These are phyloP conservation scores for Aureobasidium vineae DNA, from an alignment of 2,329 filamentous ascomycete species.

Conservation along the genomic window DNA sequence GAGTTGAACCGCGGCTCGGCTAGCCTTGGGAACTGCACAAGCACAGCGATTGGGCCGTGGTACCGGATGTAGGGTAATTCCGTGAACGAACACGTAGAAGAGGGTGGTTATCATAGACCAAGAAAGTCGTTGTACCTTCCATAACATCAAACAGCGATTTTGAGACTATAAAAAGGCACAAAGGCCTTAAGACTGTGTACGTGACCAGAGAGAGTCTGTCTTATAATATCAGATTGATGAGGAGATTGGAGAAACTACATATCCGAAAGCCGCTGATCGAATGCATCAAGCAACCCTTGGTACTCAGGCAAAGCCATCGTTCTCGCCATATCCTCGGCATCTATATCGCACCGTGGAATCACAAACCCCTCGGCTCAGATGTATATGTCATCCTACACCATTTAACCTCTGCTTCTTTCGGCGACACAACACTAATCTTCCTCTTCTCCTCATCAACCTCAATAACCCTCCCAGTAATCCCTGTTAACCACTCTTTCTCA, in stretches of 20 bases:
- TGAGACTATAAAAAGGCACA: background rate
- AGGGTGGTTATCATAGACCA: background rate
- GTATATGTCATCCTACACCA: constrained; percentile 5
- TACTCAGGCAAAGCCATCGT: too few species aligned
- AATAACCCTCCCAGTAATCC: background rate
- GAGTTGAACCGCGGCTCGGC: background rate
- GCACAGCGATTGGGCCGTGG: background rate
- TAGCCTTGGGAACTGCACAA: background rate
- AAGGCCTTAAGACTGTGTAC: background rate
- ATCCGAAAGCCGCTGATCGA: too few species aligned
- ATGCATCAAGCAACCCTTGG: too few species aligned
- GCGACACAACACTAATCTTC: background rate
- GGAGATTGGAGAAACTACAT: too few species aligned
- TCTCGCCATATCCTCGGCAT: background rate
- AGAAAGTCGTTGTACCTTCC: background rate
- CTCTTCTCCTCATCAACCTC: background rate
- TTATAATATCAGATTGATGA: too few species aligned
- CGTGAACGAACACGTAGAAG: background rate
- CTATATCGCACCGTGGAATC: background rate
- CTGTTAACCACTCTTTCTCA: background rate
- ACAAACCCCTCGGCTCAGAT: background rate
- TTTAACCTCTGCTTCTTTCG: background rate
- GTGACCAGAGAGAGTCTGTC: too few species aligned
- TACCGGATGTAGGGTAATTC: background rate
- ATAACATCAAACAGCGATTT: too few species aligned